phyloP scores from a whole-genome alignment of 805 yeast genomes.

The Kazachstania psychrophila region DNA sequence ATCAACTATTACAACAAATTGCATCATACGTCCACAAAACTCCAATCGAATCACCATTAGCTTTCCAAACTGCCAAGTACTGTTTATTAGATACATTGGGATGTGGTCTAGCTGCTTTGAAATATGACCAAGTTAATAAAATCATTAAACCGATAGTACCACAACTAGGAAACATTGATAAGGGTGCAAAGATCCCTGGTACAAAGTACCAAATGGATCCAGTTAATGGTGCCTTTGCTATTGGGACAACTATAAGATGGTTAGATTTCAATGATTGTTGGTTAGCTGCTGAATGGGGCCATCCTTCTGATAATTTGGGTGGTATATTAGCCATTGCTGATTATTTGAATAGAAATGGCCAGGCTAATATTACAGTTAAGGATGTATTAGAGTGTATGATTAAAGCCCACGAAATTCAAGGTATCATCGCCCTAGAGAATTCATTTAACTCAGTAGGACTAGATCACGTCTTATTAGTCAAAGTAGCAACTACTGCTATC shows the following conservation, averaged over 20 bases:
- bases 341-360: constrained; percentile 39
- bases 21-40: constrained; percentile 42
- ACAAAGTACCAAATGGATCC: constrained; percentile 45
- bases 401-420: constrained; percentile 57
- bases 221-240: constrained; percentile 47
- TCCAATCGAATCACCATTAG: constrained; percentile 37
- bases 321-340: constrained; percentile 53
- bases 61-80: constrained; percentile 44
- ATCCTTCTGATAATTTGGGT: constrained; percentile 53
- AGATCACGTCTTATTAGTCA: constrained; percentile 51
- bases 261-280: constrained; percentile 56
- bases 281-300: constrained; percentile 67
- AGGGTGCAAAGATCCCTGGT: constrained; percentile 48
- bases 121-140: constrained; percentile 40
- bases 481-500: constrained; percentile 53
- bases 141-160: constrained; percentile 51
- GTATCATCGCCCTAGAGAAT: constrained; percentile 48
- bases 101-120: constrained; percentile 51
- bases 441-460: constrained; percentile 51
- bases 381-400: constrained; percentile 50
- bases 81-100: constrained; percentile 52
- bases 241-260: constrained; percentile 52
- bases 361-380: constrained; percentile 36
- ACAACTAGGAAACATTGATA: constrained; percentile 37
- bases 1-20: constrained; percentile 40